These are phyloP conservation scores for Dothideomycetes sp. DNA, from an alignment of 2,329 filamentous ascomycete genomes.

Conservation along the genomic window DNA sequence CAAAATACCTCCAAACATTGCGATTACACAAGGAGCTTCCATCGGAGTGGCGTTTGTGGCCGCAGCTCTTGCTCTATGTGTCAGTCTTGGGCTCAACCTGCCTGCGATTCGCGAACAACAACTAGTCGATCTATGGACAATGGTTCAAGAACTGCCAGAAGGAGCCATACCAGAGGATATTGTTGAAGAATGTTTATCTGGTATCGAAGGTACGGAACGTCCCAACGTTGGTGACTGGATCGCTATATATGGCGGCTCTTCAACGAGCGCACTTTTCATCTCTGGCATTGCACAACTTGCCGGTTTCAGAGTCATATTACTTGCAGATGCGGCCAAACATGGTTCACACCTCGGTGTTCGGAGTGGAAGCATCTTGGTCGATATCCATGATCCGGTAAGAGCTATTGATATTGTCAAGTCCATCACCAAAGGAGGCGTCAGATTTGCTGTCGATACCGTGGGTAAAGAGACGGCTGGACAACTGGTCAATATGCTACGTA, in stretches of 20 bases:
- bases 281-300: conserved; percentile 57
- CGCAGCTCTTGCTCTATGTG: conserved; percentile 55
- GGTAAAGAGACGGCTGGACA: conserved; percentile 54
- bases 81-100: conserved; percentile 63
- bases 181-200: conserved; percentile 51
- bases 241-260: conserved; percentile 64
- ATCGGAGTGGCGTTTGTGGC: conserved; percentile 65
- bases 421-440: conserved; percentile 48
- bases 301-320: conserved; percentile 54
- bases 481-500: conserved; percentile 46
- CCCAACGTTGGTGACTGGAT: conserved; percentile 58
- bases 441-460: conserved; percentile 61
- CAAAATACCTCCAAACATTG: conserved; percentile 47
- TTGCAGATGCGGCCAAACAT: conserved; percentile 60
- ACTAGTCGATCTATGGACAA: conserved; percentile 47
- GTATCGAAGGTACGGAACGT: conserved; percentile 44
- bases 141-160: conserved; percentile 37
- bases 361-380: conserved; percentile 57
- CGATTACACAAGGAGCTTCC: conserved; percentile 49
- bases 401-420: conserved; percentile 55
- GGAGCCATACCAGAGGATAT: conserved; percentile 40
- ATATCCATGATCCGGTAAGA: conserved; percentile 56
- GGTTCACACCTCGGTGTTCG: conserved; percentile 46
- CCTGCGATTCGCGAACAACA: conserved; percentile 28
- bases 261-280: conserved; percentile 14